Evolutionary conservation across 164 flowering plant species (phyloP), one percentile per base, ranked within the genome.

Genomic region (Hamamelis virginiana): DNA sequence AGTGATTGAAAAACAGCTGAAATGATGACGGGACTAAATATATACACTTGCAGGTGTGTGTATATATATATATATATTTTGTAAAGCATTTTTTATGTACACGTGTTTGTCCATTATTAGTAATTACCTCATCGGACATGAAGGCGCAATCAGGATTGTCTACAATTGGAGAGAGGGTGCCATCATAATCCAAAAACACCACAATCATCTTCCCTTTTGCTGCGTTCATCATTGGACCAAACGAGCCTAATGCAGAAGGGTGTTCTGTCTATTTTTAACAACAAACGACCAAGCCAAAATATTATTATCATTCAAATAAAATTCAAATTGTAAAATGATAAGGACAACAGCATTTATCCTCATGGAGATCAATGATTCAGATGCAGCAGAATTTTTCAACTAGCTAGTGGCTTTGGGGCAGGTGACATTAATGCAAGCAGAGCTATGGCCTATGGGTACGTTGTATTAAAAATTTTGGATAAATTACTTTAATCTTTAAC

Each of bases 181-280:
- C 94, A 58, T 89, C 94, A 53, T 89, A 89, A 71, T 89, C 94
- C 56, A 89, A 74, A 67, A 89, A 89, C 66, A 89, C 87, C 26
- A 78, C 87, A 1, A 87, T 75, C 55, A 58, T 76, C 76, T 84
- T 89, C 66, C 86, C 87, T 26, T 79, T 77, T 0, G 81, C 82
- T 5, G 23, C 60, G 47, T 48, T 74, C 79, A 81, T 73, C 80
- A 85, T 80, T 33, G 28, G 68, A 38, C 80, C 80, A 56, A 87
- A 87, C 18, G 76, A 76, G 55, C 66, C 43, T 67, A 89, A 48
- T 38, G 94, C 94, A 47, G 86, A 87, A 15, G 94, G 94, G 67
- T 89, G 88, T n/a, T 85, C 80, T 55, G 65, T 70, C 92, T 81
- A 33, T 33, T 33, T 33, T 33, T 33, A 2, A 33, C 41, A 33